Evolutionary conservation across 768 basidiomycete species (phyloP).

Genomic region (Tubosaeta brunneosetosa): DNA sequence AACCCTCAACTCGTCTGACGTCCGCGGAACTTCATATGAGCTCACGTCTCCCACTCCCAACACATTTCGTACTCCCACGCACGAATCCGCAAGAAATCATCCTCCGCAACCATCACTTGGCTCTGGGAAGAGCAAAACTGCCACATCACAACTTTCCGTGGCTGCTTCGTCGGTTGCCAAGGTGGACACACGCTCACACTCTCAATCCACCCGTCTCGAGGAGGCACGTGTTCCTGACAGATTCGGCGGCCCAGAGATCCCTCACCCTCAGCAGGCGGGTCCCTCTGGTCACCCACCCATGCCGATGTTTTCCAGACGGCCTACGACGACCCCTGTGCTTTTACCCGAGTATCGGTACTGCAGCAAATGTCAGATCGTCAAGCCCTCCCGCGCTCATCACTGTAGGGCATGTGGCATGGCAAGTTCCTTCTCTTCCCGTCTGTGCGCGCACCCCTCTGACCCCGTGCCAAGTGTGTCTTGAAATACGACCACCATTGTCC

Average conservation of each 20-base stretch:
- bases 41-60: conserved; percentile 15
- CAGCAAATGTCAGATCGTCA: conserved; percentile 54
- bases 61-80: conserved; percentile 6
- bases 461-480: conserved; percentile 57
- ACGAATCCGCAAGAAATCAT: conserved; percentile 8
- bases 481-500: conserved; percentile 90
- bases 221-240: conserved; percentile 18
- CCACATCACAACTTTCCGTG: neutral
- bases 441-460: neutral
- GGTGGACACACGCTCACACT: conserved; percentile 11
- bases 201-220: conserved; percentile 13
- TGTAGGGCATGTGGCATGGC: conserved; percentile 82
- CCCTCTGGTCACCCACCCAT: conserved; percentile 7
- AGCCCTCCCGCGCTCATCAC: conserved; percentile 75
- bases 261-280: conserved; percentile 1
- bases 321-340: conserved; percentile 44
- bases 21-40: conserved; percentile 29
- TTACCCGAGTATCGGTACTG: conserved; percentile 68
- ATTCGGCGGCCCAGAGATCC: conserved; percentile 6
- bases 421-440: conserved; percentile 24
- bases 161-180: conserved; percentile 12
- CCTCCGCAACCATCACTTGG: conserved; percentile 17
- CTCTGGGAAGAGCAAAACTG: conserved; percentile 16
- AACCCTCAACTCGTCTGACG: conserved; percentile 14
- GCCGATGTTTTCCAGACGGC: conserved; percentile 26